Evolutionary conservation across 148 eudicot genomes (phyloP).

Genomic region (Nepenthes gracilis): DNA sequence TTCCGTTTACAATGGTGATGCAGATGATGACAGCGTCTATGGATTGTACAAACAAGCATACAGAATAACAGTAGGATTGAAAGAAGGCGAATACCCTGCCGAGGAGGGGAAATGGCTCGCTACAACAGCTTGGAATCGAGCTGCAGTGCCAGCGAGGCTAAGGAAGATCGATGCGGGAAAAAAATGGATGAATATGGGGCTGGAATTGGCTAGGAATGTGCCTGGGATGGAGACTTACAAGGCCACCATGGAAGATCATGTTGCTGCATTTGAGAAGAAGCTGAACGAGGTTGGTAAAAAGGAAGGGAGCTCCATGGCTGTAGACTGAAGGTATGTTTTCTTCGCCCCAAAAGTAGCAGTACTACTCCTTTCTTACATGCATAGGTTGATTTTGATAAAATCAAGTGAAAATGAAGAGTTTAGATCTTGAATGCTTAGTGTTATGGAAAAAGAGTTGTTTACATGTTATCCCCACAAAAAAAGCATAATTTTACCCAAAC

Average conservation of each 20-base stretch:
- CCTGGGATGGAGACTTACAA: slow-evolving; percentile 63
- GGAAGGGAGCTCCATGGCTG: background rate
- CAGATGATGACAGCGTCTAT: slow-evolving; percentile 58
- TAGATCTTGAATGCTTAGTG: too few species aligned
- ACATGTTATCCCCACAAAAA: too few species aligned
- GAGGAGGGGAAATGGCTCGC: slow-evolving; percentile 94
- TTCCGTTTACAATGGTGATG: slow-evolving; percentile 54
- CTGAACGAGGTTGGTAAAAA: slow-evolving; percentile 9
- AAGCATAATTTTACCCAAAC: too few species aligned
- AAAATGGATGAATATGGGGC: slow-evolving; percentile 80
- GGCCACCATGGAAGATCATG: slow-evolving; percentile 76
- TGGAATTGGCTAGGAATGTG: slow-evolving; percentile 76
- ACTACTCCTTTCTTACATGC: too few species aligned
- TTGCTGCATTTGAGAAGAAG: slow-evolving; percentile 49
- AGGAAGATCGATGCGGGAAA: slow-evolving; percentile 55
- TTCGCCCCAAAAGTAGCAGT: too few species aligned
- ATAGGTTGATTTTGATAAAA: too few species aligned
- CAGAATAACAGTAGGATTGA: slow-evolving; percentile 84
- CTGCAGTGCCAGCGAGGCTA: slow-evolving; percentile 59
- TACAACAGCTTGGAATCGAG: slow-evolving; percentile 94
- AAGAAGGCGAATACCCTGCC: slow-evolving; percentile 74
- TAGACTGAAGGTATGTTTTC: too few species aligned
- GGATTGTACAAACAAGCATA: slow-evolving; percentile 72
- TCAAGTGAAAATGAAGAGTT: too few species aligned
- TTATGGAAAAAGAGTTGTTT: too few species aligned